phyloP scores from a whole-genome alignment of 2,329 filamentous ascomycete genomes.

The Aspergillus sclerotialis region DNA sequence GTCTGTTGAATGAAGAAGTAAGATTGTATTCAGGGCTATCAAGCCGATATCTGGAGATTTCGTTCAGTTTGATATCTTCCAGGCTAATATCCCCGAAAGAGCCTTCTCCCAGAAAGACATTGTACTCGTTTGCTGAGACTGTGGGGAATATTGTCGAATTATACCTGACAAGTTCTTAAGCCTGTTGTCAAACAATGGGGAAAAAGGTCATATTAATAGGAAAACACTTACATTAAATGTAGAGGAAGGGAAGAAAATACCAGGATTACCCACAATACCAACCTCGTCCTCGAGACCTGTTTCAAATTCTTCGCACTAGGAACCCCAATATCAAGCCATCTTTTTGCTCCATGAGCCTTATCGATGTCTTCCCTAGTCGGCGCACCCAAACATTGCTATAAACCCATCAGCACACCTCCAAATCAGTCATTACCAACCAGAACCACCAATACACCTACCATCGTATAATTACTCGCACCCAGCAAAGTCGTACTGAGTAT shows the following conservation, averaged over 20 bases:
- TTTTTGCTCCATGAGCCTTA: neutral
- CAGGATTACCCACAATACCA: slow-evolving; percentile 6
- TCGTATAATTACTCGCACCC: neutral
- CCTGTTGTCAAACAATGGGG: neutral
- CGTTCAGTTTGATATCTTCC: no score
- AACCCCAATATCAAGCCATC: slow-evolving; percentile 24
- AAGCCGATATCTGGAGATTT: no score
- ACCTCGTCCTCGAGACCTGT: slow-evolving; percentile 4
- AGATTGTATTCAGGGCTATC: no score
- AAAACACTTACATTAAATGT: slow-evolving; percentile 9
- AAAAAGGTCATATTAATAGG: no score
- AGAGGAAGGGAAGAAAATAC: slow-evolving; percentile 7
- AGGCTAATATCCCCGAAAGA: slow-evolving; percentile 2
- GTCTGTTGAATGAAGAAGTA: neutral
- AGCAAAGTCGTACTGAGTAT: neutral
- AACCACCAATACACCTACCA: no score
- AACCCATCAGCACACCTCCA: neutral
- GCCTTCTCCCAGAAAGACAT: slow-evolving; percentile 8
- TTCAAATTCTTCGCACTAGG: slow-evolving; percentile 21
- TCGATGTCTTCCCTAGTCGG: neutral
- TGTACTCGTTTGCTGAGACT: slow-evolving; percentile 13
- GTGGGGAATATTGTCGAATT: slow-evolving; percentile 11
- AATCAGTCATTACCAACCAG: no score
- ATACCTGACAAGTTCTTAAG: slow-evolving; percentile 8
- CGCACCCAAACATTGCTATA: neutral